Conservation (phyloP, 805 yeast genomes). For the Nadsonia fulvescens region DNA sequence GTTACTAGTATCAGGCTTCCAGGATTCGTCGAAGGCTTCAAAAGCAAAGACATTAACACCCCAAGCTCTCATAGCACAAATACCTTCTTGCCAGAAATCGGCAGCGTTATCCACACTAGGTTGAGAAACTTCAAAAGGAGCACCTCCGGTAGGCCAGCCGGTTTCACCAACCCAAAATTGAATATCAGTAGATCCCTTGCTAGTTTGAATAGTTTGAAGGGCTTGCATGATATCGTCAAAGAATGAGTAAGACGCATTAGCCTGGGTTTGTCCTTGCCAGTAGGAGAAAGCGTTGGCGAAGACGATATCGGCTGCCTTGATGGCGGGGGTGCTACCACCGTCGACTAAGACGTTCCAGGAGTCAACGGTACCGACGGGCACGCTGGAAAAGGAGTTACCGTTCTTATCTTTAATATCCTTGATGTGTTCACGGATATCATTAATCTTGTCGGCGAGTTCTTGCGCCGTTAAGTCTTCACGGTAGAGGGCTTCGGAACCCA, state of each 20-base stretch:
- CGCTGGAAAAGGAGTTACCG: slow-evolving; percentile 55
- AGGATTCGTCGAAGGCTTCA: slow-evolving; percentile 89
- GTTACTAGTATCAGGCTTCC: slow-evolving; percentile 85
- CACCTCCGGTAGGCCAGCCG: slow-evolving; percentile 90
- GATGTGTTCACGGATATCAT: slow-evolving; percentile 34
- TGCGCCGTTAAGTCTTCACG: slow-evolving; percentile 69
- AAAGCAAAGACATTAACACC: slow-evolving; percentile 84
- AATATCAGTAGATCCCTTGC: slow-evolving; percentile 74
- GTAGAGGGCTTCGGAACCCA: slow-evolving; percentile 92
- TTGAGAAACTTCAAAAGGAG: slow-evolving; percentile 41
- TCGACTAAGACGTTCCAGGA: slow-evolving; percentile 89
- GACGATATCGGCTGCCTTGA: slow-evolving; percentile 66
- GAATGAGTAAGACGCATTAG: slow-evolving; percentile 78
- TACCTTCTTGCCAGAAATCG: slow-evolving; percentile 68
- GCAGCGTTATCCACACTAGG: slow-evolving; percentile 65
- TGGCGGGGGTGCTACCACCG: slow-evolving; percentile 50
- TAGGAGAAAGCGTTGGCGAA: slow-evolving; percentile 93
- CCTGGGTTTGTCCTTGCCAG: slow-evolving; percentile 92
- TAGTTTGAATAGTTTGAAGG: slow-evolving; percentile 66
- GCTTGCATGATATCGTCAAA: slow-evolving; percentile 97
- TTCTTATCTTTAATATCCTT: slow-evolving; percentile 51
- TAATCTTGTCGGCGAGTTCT: slow-evolving; percentile 51
- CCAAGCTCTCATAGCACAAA: slow-evolving; percentile 92
- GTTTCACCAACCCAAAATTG: slow-evolving; percentile 95
- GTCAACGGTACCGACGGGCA: slow-evolving; percentile 84